Conservation (phyloP, 352 stramenopile species). For the Globisporangium middletonii region DNA sequence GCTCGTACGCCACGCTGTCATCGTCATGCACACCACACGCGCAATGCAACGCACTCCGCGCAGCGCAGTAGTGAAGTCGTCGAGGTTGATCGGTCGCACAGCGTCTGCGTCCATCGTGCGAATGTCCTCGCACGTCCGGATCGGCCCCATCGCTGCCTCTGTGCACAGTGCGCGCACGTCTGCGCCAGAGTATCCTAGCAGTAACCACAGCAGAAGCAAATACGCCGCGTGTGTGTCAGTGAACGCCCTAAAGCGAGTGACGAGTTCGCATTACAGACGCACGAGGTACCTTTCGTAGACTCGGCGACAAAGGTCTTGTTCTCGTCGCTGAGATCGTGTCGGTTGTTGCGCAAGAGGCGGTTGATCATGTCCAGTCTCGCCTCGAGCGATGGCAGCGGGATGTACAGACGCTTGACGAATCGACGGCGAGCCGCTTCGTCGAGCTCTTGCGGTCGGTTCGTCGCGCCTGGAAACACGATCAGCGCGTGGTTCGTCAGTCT, state of each 20-base stretch:
- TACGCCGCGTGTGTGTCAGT: background rate
- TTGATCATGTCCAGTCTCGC: slow-evolving; percentile 87
- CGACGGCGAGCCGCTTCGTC: slow-evolving; percentile 95
- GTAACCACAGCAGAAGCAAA: background rate
- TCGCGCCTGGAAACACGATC: slow-evolving; percentile 68
- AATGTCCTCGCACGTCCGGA: slow-evolving; percentile 81
- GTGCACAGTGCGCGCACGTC: slow-evolving; percentile 97
- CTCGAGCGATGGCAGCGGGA: slow-evolving; percentile 90
- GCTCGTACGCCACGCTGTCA: too few species aligned
- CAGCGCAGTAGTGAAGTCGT: slow-evolving; percentile 95
- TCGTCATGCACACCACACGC: background rate
- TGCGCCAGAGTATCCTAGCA: slow-evolving; percentile 93
- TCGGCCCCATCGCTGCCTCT: slow-evolving; percentile 97
- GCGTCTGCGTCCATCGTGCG: slow-evolving; percentile 86
- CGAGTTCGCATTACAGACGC: too few species aligned
- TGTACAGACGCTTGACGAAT: slow-evolving; percentile 98
- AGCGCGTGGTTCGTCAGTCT: background rate
- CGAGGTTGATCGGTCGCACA: slow-evolving; percentile 91
- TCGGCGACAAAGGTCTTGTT: slow-evolving; percentile 89
- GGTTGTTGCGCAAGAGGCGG: slow-evolving; percentile 92
- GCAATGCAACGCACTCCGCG: slow-evolving; percentile 42
- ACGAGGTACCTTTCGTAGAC: slow-evolving; percentile 59
- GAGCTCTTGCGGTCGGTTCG: slow-evolving; percentile 96
- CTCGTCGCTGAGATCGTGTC: slow-evolving; percentile 78
- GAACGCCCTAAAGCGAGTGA: background rate